Conservation (phyloP, 2,329 filamentous ascomycete genomes). For the Geoglossum cookeanum region DNA sequence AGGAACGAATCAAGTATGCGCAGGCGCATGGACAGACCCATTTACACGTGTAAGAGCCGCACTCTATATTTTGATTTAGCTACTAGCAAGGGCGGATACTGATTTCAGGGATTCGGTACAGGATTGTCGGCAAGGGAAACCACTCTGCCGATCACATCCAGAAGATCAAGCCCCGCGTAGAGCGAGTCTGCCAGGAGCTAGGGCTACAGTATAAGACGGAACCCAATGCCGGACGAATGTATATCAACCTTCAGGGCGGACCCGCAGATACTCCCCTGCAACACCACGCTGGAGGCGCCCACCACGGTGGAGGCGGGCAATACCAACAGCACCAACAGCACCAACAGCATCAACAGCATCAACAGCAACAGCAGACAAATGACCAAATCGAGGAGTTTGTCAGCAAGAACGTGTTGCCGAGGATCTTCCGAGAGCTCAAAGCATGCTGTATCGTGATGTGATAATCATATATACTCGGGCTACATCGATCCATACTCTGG, state of each 20-base stretch:
- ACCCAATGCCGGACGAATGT: conserved; percentile 76
- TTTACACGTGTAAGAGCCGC: conserved; percentile 49
- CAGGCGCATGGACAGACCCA: conserved; percentile 55
- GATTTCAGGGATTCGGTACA: conserved; percentile 11
- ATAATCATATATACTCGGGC: conserved; percentile 6
- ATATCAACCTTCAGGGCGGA: conserved; percentile 65
- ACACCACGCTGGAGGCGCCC: neutral
- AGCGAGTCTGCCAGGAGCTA: conserved; percentile 66
- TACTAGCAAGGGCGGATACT: neutral
- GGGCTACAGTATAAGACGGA: conserved; percentile 72
- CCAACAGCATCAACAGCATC: conserved; percentile 24
- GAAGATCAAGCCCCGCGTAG: conserved; percentile 89
- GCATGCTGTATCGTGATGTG: conserved; percentile 62
- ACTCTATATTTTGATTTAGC: neutral
- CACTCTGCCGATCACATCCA: conserved; percentile 68
- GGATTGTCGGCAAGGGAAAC: conserved; percentile 87
- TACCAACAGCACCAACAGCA: conserved; percentile 2
- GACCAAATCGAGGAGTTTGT: conserved; percentile 40
- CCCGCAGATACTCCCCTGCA: conserved; percentile 31
- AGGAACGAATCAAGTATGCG: conserved; percentile 66
- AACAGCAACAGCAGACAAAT: conserved; percentile 27
- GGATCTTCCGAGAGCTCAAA: conserved; percentile 43
- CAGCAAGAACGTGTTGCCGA: conserved; percentile 36
- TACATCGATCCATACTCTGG: too few species aligned
- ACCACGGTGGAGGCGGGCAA: conserved; percentile 14